Evolutionary conservation across 768 basidiomycete species (phyloP).

Genomic region (Lactifluus echinatus): DNA sequence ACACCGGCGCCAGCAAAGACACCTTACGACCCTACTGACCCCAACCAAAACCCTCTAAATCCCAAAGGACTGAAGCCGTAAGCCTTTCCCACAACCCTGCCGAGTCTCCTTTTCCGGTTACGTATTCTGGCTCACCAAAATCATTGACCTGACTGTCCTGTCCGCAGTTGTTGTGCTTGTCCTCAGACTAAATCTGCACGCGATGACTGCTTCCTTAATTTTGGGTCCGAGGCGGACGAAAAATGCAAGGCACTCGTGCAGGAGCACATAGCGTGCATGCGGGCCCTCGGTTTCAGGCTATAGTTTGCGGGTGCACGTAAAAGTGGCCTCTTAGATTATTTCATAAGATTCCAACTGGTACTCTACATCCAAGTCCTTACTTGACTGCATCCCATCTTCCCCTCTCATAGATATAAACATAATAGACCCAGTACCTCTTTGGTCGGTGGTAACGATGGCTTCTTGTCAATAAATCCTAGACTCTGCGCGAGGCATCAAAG

Average conservation of each 20-base stretch:
- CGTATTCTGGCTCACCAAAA: neutral
- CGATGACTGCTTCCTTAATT: slow-evolving; percentile 88
- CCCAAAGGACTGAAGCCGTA: slow-evolving; percentile 95
- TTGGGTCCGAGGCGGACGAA: slow-evolving; percentile 52
- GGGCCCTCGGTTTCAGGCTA: slow-evolving; percentile 78
- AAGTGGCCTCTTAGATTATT: neutral
- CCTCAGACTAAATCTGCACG: slow-evolving; percentile 87
- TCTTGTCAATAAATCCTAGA: no score
- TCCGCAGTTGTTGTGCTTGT: slow-evolving; percentile 85
- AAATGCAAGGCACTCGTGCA: slow-evolving; percentile 77
- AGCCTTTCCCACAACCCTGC: neutral
- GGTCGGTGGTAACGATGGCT: no score
- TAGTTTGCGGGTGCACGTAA: slow-evolving; percentile 26
- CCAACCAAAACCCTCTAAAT: slow-evolving; percentile 81
- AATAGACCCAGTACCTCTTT: no score
- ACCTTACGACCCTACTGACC: slow-evolving; percentile 59
- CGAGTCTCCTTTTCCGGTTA: neutral
- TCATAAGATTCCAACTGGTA: no score
- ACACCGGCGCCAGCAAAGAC: slow-evolving; percentile 26
- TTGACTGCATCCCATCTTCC: no score
- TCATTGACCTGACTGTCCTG: neutral
- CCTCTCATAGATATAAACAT: no score
- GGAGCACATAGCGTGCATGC: slow-evolving; percentile 87
- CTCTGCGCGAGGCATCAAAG: no score
- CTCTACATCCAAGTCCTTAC: no score